phyloP scores from a whole-genome alignment of 2,329 filamentous ascomycete genomes.

The Ceratocystis eucalypticola region DNA sequence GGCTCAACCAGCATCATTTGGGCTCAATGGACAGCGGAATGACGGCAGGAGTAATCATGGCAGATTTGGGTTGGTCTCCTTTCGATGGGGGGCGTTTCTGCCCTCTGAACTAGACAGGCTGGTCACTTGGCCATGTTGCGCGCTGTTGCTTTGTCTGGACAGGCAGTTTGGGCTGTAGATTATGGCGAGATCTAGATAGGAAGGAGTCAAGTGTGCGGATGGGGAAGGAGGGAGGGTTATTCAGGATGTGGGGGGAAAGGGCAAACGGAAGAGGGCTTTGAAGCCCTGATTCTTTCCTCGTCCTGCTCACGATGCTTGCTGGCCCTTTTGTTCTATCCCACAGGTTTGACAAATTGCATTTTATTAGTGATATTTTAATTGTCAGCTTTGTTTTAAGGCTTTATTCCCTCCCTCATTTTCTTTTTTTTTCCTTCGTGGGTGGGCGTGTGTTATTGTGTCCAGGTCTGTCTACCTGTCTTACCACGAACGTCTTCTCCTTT shows the following conservation, averaged over 20 bases:
- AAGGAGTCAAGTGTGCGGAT: neutral
- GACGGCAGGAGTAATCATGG: neutral
- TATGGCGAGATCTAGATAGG: neutral
- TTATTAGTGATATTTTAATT: neutral
- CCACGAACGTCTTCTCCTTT: neutral
- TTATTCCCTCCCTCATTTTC: neutral
- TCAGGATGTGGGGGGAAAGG: neutral
- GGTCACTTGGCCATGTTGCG: neutral
- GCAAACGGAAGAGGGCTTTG: neutral
- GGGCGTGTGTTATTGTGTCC: neutral
- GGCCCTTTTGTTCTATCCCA: slow-evolving; percentile 1
- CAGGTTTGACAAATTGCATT: neutral
- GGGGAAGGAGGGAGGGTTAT: neutral
- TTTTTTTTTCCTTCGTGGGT: neutral
- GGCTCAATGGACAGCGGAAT: neutral
- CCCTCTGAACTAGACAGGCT: neutral
- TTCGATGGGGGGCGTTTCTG: neutral
- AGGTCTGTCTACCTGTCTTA: neutral
- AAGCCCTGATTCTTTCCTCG: neutral
- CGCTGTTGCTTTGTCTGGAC: neutral
- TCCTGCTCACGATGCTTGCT: neutral
- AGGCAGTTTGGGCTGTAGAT: neutral
- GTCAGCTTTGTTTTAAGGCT: neutral
- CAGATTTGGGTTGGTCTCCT: neutral
- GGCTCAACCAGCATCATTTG: neutral